Evolutionary conservation across 345 rosid species (phyloP).

Genomic region (Bruguiera parviflora): DNA sequence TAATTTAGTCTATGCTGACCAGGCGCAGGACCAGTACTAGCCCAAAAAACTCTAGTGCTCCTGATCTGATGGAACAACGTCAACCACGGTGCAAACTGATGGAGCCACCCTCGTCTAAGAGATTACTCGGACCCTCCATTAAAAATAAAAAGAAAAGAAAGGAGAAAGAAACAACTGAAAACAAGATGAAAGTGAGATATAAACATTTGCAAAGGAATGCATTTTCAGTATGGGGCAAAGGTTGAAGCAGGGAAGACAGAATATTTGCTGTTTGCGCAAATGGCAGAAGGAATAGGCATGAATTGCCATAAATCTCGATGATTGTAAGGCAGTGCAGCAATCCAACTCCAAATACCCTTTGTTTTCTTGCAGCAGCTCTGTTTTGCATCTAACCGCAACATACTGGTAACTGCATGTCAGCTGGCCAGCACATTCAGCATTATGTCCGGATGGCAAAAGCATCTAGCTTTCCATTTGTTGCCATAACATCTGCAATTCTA

Average conservation of each 20-base stretch:
- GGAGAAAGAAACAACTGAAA: conserved; percentile 18
- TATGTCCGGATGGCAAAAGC: conserved; percentile 28
- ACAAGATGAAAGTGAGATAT: conserved; percentile 31
- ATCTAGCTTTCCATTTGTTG: conserved; percentile 72
- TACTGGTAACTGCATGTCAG: conserved; percentile 9
- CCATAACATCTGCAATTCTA: conserved; percentile 33
- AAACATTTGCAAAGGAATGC: conserved; percentile 55
- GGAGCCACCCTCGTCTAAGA: conserved; percentile 25
- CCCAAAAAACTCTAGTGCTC: conserved; percentile 17
- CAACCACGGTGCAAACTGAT: conserved; percentile 18
- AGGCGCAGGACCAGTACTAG: conserved; percentile 17
- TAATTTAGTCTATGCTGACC: conserved; percentile 24
- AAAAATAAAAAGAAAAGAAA: conserved; percentile 16
- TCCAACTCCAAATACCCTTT: not conserved
- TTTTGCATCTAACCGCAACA: conserved; percentile 11
- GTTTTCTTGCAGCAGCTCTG: conserved; percentile 4
- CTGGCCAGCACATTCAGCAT: conserved; percentile 7
- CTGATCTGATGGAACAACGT: conserved; percentile 6
- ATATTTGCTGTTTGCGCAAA: conserved; percentile 10
- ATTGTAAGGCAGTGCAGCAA: conserved; percentile 6
- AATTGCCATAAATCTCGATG: conserved; percentile 6
- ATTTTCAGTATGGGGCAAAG: conserved; percentile 20
- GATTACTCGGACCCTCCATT: conserved; percentile 16
- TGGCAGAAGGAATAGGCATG: not conserved
- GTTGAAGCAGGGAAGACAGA: conserved; percentile 11